Conservation (phyloP, 768 basidiomycete genomes). For the Russula dissimulans region DNA sequence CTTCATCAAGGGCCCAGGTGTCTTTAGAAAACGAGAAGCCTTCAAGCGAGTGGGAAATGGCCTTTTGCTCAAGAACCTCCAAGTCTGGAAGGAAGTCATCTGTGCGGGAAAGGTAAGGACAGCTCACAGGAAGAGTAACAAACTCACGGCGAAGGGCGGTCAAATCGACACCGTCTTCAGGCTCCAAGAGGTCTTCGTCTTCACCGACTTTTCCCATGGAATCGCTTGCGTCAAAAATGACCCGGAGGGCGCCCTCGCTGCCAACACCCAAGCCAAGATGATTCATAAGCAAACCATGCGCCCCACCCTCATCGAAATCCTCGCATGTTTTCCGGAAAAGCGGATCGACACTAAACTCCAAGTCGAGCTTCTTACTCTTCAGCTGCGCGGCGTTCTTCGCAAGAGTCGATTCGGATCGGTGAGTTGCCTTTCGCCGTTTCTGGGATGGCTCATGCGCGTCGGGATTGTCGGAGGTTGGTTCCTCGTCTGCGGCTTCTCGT, state of each 20-base stretch:
- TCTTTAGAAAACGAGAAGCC: slow-evolving; percentile 78
- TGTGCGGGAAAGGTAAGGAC: slow-evolving; percentile 24
- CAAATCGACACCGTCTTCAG: slow-evolving; percentile 58
- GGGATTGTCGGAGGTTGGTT: slow-evolving; percentile 46
- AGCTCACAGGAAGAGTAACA: slow-evolving; percentile 2
- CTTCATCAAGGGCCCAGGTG: slow-evolving; percentile 51
- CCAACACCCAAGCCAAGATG: slow-evolving; percentile 75
- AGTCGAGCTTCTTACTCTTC: slow-evolving; percentile 84
- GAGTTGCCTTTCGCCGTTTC: slow-evolving; percentile 51
- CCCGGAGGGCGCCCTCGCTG: slow-evolving; percentile 71
- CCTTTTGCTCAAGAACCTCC: slow-evolving; percentile 50
- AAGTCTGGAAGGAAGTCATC: slow-evolving; percentile 70
- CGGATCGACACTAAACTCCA: slow-evolving; percentile 95
- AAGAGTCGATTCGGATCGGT: slow-evolving; percentile 75
- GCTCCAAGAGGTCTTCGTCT: slow-evolving; percentile 64
- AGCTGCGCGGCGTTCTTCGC: slow-evolving; percentile 77
- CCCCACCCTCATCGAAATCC: slow-evolving; percentile 98
- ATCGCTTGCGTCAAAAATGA: slow-evolving; percentile 96
- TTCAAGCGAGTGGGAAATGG: slow-evolving; percentile 73
- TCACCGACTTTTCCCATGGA: slow-evolving; percentile 65
- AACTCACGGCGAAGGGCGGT: slow-evolving; percentile 49
- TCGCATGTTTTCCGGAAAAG: slow-evolving; percentile 96
- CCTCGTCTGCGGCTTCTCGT: slow-evolving; percentile 51
- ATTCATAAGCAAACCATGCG: slow-evolving; percentile 93
- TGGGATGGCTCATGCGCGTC: slow-evolving; percentile 59